A percentile compares a stretch with the other conserved stretches of the same genome.
Evolutionary conservation across 2,329 filamentous ascomycete species (phyloP).

Genomic region (Fusarium oligoseptatum): DNA sequence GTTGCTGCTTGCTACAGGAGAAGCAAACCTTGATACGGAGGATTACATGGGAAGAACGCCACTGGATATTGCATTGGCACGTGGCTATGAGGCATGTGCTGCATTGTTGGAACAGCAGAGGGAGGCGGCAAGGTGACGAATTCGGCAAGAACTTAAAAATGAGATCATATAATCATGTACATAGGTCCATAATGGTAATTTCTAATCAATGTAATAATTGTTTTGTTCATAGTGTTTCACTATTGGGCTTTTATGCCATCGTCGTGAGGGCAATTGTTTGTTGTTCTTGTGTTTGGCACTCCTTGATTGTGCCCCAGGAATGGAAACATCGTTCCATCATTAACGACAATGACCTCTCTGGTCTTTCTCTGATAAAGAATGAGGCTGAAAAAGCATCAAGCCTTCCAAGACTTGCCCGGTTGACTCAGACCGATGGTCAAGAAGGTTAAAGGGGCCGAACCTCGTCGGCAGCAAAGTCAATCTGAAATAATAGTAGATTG

Average conservation of each 20-base stretch:
- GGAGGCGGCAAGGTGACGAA: neutral
- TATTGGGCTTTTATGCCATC: neutral
- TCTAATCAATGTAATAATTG: neutral
- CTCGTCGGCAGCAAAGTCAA: neutral
- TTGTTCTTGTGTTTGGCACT: neutral
- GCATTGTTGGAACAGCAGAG: neutral
- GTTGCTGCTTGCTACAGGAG: neutral
- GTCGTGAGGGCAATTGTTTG: neutral
- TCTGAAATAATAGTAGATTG: neutral
- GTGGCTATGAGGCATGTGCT: neutral
- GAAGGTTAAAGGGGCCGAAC: neutral
- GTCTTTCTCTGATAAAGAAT: neutral
- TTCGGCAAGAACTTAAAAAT: neutral
- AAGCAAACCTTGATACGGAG: neutral
- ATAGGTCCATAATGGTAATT: neutral
- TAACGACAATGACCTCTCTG: neutral
- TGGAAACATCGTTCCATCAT: neutral
- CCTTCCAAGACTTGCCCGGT: neutral
- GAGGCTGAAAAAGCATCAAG: neutral
- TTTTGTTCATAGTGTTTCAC: neutral
- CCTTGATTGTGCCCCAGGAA: neutral
- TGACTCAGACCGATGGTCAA: neutral
- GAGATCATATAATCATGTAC: no score
- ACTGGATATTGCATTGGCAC: neutral
- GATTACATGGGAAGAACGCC: conserved; percentile 1